Evolutionary conservation across 768 basidiomycete genomes (phyloP).

Genomic region (Nidularia pulvinata): DNA sequence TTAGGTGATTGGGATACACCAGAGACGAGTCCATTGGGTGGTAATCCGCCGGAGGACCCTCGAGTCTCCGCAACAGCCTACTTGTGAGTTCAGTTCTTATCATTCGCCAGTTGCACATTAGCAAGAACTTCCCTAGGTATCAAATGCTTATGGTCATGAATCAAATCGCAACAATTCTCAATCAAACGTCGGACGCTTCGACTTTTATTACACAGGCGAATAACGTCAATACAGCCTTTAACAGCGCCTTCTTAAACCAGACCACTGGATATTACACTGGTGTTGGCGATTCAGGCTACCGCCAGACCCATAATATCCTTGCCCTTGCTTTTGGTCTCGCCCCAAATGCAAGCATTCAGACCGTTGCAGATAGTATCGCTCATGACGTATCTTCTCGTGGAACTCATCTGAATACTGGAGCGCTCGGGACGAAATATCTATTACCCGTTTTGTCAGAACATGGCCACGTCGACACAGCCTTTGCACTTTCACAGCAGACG

Average conservation of each 20-base stretch:
- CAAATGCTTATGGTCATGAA: constrained; percentile 22
- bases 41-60: constrained; percentile 25
- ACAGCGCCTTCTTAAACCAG: constrained; percentile 17
- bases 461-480: constrained; percentile 18
- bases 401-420: constrained; percentile 20
- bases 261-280: constrained; percentile 17
- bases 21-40: constrained; percentile 37
- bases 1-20: constrained; percentile 40
- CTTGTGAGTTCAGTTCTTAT: constrained; percentile 12
- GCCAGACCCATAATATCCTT: constrained; percentile 25
- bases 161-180: constrained; percentile 16
- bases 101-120: not conserved
- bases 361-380: constrained; percentile 20
- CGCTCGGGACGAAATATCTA: constrained; percentile 19
- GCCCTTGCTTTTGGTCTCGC: constrained; percentile 18
- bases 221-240: constrained; percentile 21
- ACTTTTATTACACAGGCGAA: constrained; percentile 18
- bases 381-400: constrained; percentile 15
- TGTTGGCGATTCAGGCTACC: constrained; percentile 21
- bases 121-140: constrained; percentile 11
- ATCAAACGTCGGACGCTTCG: constrained; percentile 15
- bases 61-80: constrained; percentile 23
- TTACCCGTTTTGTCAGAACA: constrained; percentile 18
- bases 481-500: constrained; percentile 20
- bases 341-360: constrained; percentile 16